phyloP scores from a whole-genome alignment of 176 grass and related monocot species.

The Avena insularis region DNA sequence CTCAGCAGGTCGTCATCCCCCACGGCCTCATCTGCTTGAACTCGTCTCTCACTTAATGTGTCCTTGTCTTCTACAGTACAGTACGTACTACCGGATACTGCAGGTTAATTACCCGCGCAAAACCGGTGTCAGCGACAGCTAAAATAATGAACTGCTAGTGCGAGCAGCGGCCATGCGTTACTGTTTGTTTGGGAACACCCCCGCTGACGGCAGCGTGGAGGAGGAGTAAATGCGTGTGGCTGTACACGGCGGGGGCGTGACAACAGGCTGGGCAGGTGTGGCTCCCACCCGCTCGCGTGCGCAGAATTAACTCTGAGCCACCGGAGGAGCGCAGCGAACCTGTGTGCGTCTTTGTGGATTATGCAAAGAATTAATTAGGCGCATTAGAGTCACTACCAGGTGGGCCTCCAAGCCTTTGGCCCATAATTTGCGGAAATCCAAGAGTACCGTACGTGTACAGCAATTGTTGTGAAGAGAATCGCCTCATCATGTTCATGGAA shows the following conservation, averaged over 20 bases:
- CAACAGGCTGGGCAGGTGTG: background rate
- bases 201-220: no score
- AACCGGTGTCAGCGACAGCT: background rate
- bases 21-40: background rate
- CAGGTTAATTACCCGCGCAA: background rate
- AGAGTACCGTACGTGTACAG: no score
- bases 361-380: no score
- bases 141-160: background rate
- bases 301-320: no score
- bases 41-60: background rate
- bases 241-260: conserved; percentile 9
- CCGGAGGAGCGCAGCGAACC: no score
- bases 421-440: no score
- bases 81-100: background rate
- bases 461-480: no score
- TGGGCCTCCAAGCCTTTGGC: no score
- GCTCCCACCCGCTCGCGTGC: no score
- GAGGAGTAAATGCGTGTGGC: background rate
- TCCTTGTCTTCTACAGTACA: background rate
- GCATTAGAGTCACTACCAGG: no score
- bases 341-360: no score
- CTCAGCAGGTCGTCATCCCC: background rate
- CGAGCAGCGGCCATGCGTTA: background rate
- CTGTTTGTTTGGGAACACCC: background rate
- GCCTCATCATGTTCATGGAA: no score